These are phyloP conservation scores for Schizochytrium sp. DNA, from an alignment of 108 stramenopile genomes.

Conservation along the genomic window DNA sequence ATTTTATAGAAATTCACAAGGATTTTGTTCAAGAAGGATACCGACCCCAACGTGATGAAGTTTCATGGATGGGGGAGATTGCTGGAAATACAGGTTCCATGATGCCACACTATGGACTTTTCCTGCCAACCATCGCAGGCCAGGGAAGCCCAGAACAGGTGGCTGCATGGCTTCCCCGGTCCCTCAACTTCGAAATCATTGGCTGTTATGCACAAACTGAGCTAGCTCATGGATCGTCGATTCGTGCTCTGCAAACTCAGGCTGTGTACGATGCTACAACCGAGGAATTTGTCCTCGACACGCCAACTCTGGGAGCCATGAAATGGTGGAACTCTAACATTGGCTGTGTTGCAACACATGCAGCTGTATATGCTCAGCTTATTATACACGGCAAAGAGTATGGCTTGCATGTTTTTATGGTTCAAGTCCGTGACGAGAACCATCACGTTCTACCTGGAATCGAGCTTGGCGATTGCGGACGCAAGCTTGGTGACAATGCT, in stretches of 20 bases:
- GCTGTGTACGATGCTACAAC: conserved; percentile 86
- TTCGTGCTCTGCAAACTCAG: conserved; percentile 93
- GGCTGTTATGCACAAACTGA: conserved; percentile 96
- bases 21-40: conserved; percentile 56
- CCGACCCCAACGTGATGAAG: conserved; percentile 40
- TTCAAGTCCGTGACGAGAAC: conserved; percentile 86
- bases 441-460: conserved; percentile 85
- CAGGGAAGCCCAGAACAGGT: conserved; percentile 90
- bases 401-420: conserved; percentile 94
- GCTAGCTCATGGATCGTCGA: conserved; percentile 90
- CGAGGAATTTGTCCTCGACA: conserved; percentile 85
- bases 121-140: conserved; percentile 85
- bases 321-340: conserved; percentile 97
- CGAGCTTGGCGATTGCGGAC: conserved; percentile 92
- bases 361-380: conserved; percentile 95
- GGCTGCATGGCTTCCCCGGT: conserved; percentile 87
- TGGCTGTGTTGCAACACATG: conserved; percentile 92
- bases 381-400: conserved; percentile 84
- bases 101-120: conserved; percentile 90
- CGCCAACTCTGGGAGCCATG: conserved; percentile 85
- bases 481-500: conserved; percentile 93
- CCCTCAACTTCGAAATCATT: conserved; percentile 91
- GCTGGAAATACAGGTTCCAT: conserved; percentile 49
- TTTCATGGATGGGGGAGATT: conserved; percentile 61
- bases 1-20: conserved; percentile 39